Evolutionary conservation across 208 protist species (phyloP), one percentile per base, ranked within the genome.

Genomic region (Wallacemonas sp.): DNA sequence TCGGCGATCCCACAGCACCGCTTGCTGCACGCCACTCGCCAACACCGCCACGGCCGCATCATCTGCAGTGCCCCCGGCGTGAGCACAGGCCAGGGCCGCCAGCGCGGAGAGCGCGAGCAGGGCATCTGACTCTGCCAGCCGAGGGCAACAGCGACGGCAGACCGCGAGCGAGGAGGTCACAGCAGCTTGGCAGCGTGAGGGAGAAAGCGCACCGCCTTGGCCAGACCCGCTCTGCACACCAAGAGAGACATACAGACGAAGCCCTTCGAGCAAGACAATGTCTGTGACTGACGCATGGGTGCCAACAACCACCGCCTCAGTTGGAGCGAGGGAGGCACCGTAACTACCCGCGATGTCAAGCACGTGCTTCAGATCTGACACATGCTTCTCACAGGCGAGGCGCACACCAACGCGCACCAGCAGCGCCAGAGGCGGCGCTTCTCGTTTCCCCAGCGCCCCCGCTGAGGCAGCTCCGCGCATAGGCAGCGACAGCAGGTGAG

Each of bases 21-120:
- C 33, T 0, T 63, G 62, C 26, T 64, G 42, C 15, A 68, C 58
- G 34, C 66, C 67, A 49, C 63, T 63, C 56, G 63, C 66, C 26
- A 70, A 60, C 14, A 66, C 68, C 44, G 41, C 45, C 28, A 26
- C 65, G 46, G 2, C 49, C 51, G 2, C 55, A 55, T 11, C 26
- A 56, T n/a, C n/a, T n/a, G n/a, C n/a, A n/a, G n/a, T n/a, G n/a
- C n/a, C n/a, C n/a, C n/a, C n/a, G n/a, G n/a, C n/a, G n/a, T n/a
- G n/a, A n/a, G n/a, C n/a, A 11, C 19, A 2, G 26, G 51, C 51
- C 30, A 58, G 51, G 6, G 51, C 24, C 15, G 51, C 9, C 28
- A 58, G 30, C 51, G 4, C 0, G 8, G 19, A 30, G 5, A 55
- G 26, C 6, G 47, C 47, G 24, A 58, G 17, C 19, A 15, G 4